Evolutionary conservation across 805 yeast genomes (phyloP), one percentile per base, ranked within the genome.

Genomic region (Candida loeiensis): DNA sequence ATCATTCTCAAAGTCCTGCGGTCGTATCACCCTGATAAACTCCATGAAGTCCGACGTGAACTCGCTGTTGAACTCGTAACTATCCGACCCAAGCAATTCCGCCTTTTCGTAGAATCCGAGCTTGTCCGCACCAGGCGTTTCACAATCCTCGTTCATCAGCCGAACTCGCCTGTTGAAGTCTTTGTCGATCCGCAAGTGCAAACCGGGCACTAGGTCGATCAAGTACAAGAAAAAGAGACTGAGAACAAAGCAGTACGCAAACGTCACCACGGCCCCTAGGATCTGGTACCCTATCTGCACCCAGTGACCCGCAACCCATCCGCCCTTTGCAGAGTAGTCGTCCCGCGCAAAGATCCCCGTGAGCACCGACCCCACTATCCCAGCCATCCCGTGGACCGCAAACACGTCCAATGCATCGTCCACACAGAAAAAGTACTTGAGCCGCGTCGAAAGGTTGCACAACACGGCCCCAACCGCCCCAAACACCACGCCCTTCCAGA

Each of bases 361-460:
- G 25, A 69, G 48, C 9, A 69, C 26, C 2, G 70, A 63, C 0
- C 74, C 74, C 3, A 58, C 59, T 20, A 65, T 57, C 1, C 74
- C 74, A 17, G 67, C 62, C 4, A 66, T 52, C 0, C 73, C 73
- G 47, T 69, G 74, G 28, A 69, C 58, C 6, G 74, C 73, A 49
- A 67, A 67, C 3, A 68, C 53, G 46, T 69, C 74, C 29, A 67
- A 58, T 1, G 71, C 66, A 48, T 69, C 74, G 45, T 69, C 74
- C n/a, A 68, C 58, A 2, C 48, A 33, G 32, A 68, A 53, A 43
- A 47, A 63, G 46, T 62, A 69, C 45, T 69, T 69, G 39, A 69
- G 50, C 30, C 73, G 48, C 0, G 74, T 69, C 7, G 69, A 58
- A 20, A 68, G 43, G 45, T 69, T 68, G 15, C 68, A 59, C 1